These are phyloP conservation scores for Claviceps cyperi DNA, from an alignment of 2,329 filamentous ascomycete genomes.

Conservation along the genomic window DNA sequence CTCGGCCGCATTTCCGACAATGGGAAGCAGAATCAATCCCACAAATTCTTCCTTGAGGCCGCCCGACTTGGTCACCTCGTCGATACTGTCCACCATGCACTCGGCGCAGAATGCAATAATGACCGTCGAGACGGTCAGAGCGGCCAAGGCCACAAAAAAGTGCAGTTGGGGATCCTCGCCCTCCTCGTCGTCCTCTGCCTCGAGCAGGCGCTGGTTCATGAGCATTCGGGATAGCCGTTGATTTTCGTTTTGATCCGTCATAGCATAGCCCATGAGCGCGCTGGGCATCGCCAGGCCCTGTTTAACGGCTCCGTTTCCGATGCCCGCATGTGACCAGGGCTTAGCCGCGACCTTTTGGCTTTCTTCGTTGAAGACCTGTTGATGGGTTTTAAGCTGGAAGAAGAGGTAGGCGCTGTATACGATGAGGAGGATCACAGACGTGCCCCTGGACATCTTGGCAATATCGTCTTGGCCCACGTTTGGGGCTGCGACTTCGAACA, in stretches of 20 bases:
- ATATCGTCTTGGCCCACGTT: conserved; percentile 33
- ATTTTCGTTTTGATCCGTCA: conserved; percentile 21
- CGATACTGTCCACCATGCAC: conserved; percentile 62
- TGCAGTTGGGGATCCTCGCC: conserved; percentile 62
- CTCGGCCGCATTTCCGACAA: conserved; percentile 73
- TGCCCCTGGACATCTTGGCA: conserved; percentile 54
- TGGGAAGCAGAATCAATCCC: conserved; percentile 65
- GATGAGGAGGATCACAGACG: conserved; percentile 64
- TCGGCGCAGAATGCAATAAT: conserved; percentile 72
- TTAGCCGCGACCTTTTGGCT: conserved; percentile 60
- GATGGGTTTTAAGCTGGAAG: conserved; percentile 85
- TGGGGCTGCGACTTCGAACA: conserved; percentile 46
- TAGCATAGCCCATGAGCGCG: conserved; percentile 22
- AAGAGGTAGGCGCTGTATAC: conserved; percentile 75
- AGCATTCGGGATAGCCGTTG: conserved; percentile 31
- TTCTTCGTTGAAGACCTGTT: conserved; percentile 62
- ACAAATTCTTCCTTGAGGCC: conserved; percentile 59
- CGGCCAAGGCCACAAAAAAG: conserved; percentile 55
- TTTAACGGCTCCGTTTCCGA: conserved; percentile 19
- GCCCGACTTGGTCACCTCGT: conserved; percentile 46
- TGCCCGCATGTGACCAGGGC: conserved; percentile 24
- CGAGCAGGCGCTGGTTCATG: conserved; percentile 21
- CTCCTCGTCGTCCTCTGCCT: conserved; percentile 48
- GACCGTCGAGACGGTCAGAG: conserved; percentile 58
- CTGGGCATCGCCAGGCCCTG: conserved; percentile 27